Conservation (phyloP, 129 eudicot species). For the Flaveria sonorensis region DNA sequence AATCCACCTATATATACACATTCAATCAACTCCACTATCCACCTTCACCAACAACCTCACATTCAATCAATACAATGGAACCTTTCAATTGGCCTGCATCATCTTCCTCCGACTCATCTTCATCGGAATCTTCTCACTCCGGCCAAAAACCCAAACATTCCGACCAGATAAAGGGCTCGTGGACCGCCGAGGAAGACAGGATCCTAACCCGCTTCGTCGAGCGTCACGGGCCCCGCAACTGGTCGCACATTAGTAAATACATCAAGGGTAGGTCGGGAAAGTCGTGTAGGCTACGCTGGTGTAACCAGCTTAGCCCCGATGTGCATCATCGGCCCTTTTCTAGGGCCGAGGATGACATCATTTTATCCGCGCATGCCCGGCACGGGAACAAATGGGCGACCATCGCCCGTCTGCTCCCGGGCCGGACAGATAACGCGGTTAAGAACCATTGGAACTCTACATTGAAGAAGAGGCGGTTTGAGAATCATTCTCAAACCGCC, state of each 20-base stretch:
- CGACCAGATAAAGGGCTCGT: slow-evolving; percentile 62
- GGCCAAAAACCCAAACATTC: slow-evolving; percentile 35
- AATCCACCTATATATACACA: slow-evolving; percentile 19
- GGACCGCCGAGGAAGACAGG: slow-evolving; percentile 80
- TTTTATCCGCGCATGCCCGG: slow-evolving; percentile 57
- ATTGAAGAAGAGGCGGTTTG: slow-evolving; percentile 41
- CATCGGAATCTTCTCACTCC: slow-evolving; percentile 47
- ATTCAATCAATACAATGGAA: slow-evolving; percentile 39
- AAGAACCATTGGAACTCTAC: slow-evolving; percentile 85
- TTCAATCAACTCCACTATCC: background rate
- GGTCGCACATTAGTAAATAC: slow-evolving; percentile 80
- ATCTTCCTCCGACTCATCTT: slow-evolving; percentile 34
- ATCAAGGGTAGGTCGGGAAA: slow-evolving; percentile 81
- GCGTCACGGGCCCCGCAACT: slow-evolving; percentile 65
- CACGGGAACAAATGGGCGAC: slow-evolving; percentile 85
- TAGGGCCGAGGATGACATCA: slow-evolving; percentile 53
- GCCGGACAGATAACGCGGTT: slow-evolving; percentile 83
- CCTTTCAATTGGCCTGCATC: slow-evolving; percentile 45
- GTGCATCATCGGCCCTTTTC: slow-evolving; percentile 83
- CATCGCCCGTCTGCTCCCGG: slow-evolving; percentile 66
- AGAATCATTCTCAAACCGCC: background rate
- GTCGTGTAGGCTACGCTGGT: slow-evolving; percentile 81
- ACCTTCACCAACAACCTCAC: slow-evolving; percentile 9
- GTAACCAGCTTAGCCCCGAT: slow-evolving; percentile 75
- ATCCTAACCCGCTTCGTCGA: slow-evolving; percentile 64